phyloP scores from a whole-genome alignment of 2,329 filamentous ascomycete genomes.

The Colletotrichum eremochloae region DNA sequence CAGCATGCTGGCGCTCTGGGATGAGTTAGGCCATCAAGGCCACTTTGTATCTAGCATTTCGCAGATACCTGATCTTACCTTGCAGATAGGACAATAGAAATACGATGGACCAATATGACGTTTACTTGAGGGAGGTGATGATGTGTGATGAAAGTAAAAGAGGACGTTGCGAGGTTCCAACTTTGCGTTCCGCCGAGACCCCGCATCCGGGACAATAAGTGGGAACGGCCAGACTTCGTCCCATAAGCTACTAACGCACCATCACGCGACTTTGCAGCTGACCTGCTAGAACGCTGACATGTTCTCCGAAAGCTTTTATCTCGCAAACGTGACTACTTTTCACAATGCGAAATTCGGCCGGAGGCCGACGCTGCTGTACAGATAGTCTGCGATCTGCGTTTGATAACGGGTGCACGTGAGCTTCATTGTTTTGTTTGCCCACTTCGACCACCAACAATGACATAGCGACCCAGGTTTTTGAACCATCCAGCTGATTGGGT shows the following conservation, averaged over 20 bases:
- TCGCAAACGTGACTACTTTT: conserved; percentile 5
- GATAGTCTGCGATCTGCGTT: no score
- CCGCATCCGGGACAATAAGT: conserved; percentile 15
- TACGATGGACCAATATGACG: neutral
- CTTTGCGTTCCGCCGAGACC: conserved; percentile 11
- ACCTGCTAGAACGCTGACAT: conserved; percentile 5
- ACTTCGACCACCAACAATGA: neutral
- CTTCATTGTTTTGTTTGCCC: neutral
- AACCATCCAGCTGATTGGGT: neutral
- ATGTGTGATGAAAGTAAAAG: neutral
- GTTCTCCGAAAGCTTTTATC: neutral
- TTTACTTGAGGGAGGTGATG: neutral
- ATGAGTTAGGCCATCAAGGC: conserved; percentile 23
- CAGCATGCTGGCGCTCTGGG: conserved; percentile 39
- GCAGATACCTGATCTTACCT: conserved; percentile 15
- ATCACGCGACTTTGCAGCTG: neutral
- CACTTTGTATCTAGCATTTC: conserved; percentile 16
- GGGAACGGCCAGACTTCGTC: neutral
- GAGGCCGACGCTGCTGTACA: neutral
- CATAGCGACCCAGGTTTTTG: neutral
- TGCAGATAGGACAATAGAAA: conserved; percentile 23
- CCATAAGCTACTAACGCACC: neutral
- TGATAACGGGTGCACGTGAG: neutral
- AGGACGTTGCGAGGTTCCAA: conserved; percentile 11
- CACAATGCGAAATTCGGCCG: neutral